Evolutionary conservation across 2,329 filamentous ascomycete species (phyloP).

Genomic region (Alternaria infectoria): DNA sequence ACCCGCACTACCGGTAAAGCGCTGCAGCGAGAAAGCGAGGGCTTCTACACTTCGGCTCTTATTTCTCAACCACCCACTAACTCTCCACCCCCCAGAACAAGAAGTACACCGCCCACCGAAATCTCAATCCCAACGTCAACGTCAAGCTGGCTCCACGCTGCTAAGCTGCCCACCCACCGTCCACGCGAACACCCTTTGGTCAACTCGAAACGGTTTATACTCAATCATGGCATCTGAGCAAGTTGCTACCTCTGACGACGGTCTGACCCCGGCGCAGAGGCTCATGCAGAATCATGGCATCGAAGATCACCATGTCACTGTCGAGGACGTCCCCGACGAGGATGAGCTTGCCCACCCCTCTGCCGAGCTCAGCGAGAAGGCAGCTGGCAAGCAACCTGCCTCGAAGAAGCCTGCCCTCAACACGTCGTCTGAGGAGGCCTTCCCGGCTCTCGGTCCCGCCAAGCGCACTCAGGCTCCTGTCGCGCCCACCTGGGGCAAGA

Average conservation of each 20-base stretch:
- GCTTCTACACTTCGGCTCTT: not conserved
- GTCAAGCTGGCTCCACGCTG: conserved; percentile 37
- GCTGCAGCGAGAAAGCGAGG: not conserved
- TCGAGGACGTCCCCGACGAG: conserved; percentile 84
- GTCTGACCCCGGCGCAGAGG: conserved; percentile 59
- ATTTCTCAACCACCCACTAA: not conserved
- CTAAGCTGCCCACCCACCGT: conserved; percentile 39
- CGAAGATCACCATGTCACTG: conserved; percentile 65
- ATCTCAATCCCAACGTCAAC: not conserved
- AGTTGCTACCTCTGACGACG: conserved; percentile 44
- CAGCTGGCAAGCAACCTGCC: conserved; percentile 72
- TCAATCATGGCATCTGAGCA: conserved; percentile 49
- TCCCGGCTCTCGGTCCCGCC: conserved; percentile 84
- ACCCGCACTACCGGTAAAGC: conserved; percentile 9
- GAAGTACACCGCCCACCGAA: not conserved
- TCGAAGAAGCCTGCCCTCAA: conserved; percentile 63
- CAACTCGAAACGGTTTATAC: conserved; percentile 47
- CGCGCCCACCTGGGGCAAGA: conserved; percentile 80
- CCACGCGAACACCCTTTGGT: conserved; percentile 46
- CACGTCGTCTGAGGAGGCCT: conserved; percentile 86
- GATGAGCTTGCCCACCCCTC: conserved; percentile 69
- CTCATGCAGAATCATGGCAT: conserved; percentile 67
- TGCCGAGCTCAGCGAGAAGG: conserved; percentile 65
- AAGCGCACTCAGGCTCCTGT: conserved; percentile 68
- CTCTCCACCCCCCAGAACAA: not conserved